phyloP scores from a whole-genome alignment of 164 flowering plant species.

The Euptelea pleiosperma region DNA sequence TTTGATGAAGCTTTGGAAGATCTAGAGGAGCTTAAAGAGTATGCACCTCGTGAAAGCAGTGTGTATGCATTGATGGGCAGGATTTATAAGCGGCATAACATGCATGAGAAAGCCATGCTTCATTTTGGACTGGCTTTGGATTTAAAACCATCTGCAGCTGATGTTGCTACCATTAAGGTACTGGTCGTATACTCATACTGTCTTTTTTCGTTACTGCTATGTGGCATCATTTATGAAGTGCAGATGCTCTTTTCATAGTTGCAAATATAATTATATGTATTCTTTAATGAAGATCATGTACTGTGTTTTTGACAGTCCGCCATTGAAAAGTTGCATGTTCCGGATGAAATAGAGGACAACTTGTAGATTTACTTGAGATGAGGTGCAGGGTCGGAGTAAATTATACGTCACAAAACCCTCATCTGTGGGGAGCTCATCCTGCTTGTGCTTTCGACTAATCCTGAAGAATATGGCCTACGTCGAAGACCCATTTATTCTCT shows the following conservation, averaged over 20 bases:
- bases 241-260: neutral
- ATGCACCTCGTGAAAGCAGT: conserved; percentile 89
- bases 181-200: neutral
- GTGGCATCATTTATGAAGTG: neutral
- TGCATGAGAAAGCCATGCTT: conserved; percentile 86
- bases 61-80: conserved; percentile 97
- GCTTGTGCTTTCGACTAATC: conserved; percentile 32
- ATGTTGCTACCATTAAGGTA: conserved; percentile 94
- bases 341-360: conserved; percentile 77
- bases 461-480: neutral
- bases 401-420: neutral
- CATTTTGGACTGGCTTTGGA: conserved; percentile 92
- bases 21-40: conserved; percentile 89
- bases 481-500: neutral
- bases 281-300: neutral
- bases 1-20: conserved; percentile 76
- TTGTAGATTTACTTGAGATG: conserved; percentile 23
- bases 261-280: neutral
- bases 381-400: neutral
- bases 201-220: neutral
- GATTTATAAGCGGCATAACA: conserved; percentile 66
- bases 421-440: conserved; percentile 8
- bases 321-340: conserved; percentile 86
- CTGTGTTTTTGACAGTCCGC: conserved; percentile 59
- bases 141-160: conserved; percentile 90